phyloP scores from a whole-genome alignment of 2,329 filamentous ascomycete genomes.

The Alternaria sp. region DNA sequence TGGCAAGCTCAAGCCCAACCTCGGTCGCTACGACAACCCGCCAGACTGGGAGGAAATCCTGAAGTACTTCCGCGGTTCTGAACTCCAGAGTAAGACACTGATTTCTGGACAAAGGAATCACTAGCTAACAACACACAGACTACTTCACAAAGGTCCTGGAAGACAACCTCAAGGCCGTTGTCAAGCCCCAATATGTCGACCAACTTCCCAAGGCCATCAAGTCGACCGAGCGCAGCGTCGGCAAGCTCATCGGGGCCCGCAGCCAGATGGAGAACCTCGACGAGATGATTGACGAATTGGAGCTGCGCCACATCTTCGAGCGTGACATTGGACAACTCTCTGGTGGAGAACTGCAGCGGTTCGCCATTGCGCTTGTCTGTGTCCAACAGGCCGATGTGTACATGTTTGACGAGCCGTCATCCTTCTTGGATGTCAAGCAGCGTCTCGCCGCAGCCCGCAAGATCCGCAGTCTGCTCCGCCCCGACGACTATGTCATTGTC shows the following conservation, averaged over 20 bases:
- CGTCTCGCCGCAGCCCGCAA: slow-evolving; percentile 90
- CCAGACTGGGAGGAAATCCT: slow-evolving; percentile 99
- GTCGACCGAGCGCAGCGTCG: slow-evolving; percentile 79
- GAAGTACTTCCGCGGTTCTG: slow-evolving; percentile 96
- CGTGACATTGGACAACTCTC: slow-evolving; percentile 90
- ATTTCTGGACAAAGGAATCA: not conserved
- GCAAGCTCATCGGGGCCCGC: slow-evolving; percentile 76
- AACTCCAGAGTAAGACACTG: slow-evolving; percentile 80
- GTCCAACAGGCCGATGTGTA: slow-evolving; percentile 94
- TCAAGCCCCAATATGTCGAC: slow-evolving; percentile 99
- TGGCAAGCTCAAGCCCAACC: slow-evolving; percentile 97
- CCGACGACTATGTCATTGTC: slow-evolving; percentile 95
- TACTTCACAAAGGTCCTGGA: slow-evolving; percentile 99
- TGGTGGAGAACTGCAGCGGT: slow-evolving; percentile 97
- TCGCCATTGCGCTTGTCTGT: slow-evolving; percentile 94
- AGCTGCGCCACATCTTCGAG: slow-evolving; percentile 87
- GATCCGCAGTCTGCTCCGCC: slow-evolving; percentile 86
- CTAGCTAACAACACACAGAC: slow-evolving; percentile 61
- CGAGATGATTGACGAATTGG: slow-evolving; percentile 81
- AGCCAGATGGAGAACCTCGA: slow-evolving; percentile 79
- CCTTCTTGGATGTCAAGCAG: slow-evolving; percentile 99
- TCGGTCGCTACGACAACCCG: slow-evolving; percentile 93
- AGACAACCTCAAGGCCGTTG: slow-evolving; percentile 95
- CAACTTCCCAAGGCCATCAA: slow-evolving; percentile 95
- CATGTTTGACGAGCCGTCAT: slow-evolving; percentile 99